Evolutionary conservation across 495 filamentous ascomycete genomes (phyloP).

Genomic region (Xylaria cubensis): DNA sequence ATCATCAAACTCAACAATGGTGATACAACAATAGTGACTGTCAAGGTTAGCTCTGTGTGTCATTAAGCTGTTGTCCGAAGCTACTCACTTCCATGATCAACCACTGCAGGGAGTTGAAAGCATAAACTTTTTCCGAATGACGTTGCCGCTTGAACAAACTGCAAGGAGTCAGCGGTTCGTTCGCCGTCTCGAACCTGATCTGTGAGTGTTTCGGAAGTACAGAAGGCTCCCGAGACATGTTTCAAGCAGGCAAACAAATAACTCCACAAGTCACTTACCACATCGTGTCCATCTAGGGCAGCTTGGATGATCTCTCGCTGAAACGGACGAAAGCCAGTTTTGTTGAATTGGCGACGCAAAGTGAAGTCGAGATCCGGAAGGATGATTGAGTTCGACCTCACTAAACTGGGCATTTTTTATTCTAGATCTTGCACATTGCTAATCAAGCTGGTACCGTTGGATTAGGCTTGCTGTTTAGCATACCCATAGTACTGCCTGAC

Average conservation of each 20-base stretch:
- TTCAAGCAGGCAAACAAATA: neutral
- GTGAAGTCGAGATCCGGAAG: constrained; percentile 81
- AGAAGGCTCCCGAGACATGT: constrained; percentile 4
- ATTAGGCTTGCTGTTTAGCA: neutral
- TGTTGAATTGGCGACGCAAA: constrained; percentile 81
- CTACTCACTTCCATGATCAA: constrained; percentile 78
- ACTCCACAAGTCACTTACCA: constrained; percentile 41
- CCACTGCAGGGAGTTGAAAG: constrained; percentile 90
- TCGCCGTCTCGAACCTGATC: neutral
- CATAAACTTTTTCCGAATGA: constrained; percentile 95
- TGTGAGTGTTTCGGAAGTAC: neutral
- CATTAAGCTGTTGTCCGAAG: neutral
- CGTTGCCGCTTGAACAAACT: constrained; percentile 92
- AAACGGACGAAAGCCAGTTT: constrained; percentile 69
- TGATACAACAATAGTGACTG: constrained; percentile 90
- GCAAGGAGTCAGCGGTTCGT: constrained; percentile 14
- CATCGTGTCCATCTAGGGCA: constrained; percentile 82
- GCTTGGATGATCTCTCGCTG: constrained; percentile 88
- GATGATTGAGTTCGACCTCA: constrained; percentile 53
- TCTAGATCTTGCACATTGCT: neutral
- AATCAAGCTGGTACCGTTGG: neutral
- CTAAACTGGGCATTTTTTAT: constrained; percentile 47
- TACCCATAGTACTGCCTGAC: neutral
- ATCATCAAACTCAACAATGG: constrained; percentile 93
- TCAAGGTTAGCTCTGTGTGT: constrained; percentile 16